Conservation (phyloP, 2,329 filamentous ascomycete genomes). For the Penicillium griseofulvum region DNA sequence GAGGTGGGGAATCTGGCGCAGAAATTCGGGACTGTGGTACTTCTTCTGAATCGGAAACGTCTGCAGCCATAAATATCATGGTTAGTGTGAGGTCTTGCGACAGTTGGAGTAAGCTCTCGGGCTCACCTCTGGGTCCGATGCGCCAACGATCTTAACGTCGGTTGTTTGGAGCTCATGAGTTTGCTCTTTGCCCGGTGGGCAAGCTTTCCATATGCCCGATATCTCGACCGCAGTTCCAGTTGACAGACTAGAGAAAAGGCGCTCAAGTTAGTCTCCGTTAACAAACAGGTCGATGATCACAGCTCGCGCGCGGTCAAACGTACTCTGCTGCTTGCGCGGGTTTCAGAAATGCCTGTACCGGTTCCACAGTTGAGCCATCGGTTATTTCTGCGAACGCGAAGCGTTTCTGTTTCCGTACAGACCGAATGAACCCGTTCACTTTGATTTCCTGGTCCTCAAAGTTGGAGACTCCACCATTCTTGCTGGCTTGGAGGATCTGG, state of each 20-base stretch:
- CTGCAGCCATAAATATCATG: slow-evolving; percentile 46
- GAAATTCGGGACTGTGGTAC: slow-evolving; percentile 84
- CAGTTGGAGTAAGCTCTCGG: neutral
- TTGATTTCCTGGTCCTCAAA: slow-evolving; percentile 48
- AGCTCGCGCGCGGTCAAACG: slow-evolving; percentile 28
- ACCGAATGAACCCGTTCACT: slow-evolving; percentile 77
- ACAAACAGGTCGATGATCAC: neutral
- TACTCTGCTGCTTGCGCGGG: slow-evolving; percentile 71
- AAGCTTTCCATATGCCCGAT: slow-evolving; percentile 72
- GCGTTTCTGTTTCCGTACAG: slow-evolving; percentile 80
- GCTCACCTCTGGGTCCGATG: slow-evolving; percentile 74
- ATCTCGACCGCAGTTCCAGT: slow-evolving; percentile 78
- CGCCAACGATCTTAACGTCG: slow-evolving; percentile 67
- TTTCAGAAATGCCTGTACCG: slow-evolving; percentile 77
- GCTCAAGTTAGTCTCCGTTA: slow-evolving; percentile 16
- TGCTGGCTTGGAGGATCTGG: slow-evolving; percentile 37
- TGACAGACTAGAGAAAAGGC: slow-evolving; percentile 60
- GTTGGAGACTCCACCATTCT: slow-evolving; percentile 23
- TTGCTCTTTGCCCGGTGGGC: slow-evolving; percentile 64
- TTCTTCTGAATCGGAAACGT: slow-evolving; percentile 95
- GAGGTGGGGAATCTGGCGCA: slow-evolving; percentile 84
- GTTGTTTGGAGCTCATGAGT: slow-evolving; percentile 77
- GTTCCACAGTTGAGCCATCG: slow-evolving; percentile 78
- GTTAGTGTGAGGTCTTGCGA: slow-evolving; percentile 8
- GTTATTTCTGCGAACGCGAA: slow-evolving; percentile 79